Conservation (phyloP, 768 basidiomycete genomes). For the Phylloporus rhodoxanthus region DNA sequence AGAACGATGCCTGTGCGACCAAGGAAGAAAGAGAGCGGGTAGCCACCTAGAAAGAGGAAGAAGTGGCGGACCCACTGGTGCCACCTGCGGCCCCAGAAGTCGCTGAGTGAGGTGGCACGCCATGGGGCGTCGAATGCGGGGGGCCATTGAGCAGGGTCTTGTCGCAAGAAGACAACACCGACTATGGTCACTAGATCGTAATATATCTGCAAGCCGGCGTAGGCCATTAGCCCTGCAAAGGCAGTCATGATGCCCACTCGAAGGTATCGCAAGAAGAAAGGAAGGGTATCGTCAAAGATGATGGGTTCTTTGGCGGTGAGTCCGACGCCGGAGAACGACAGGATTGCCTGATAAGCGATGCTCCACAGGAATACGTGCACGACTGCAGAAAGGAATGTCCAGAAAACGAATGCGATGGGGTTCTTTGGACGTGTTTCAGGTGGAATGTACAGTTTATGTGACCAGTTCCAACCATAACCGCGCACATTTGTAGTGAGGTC, state of each 20-base stretch:
- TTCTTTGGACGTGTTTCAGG: constrained; percentile 39
- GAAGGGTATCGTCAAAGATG: constrained; percentile 31
- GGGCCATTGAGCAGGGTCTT: constrained; percentile 30
- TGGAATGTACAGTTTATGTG: constrained; percentile 27
- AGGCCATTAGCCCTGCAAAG: constrained; percentile 40
- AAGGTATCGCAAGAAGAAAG: constrained; percentile 19
- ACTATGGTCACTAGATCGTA: constrained; percentile 23
- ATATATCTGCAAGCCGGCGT: constrained; percentile 37
- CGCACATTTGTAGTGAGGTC: constrained; percentile 50
- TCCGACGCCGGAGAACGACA: constrained; percentile 36
- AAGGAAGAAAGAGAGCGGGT: constrained; percentile 31
- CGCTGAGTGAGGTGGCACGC: constrained; percentile 31
- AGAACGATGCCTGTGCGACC: constrained; percentile 47
- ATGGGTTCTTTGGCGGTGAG: not conserved
- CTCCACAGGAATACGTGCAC: constrained; percentile 41
- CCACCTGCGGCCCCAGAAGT: constrained; percentile 39
- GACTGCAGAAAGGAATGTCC: constrained; percentile 32
- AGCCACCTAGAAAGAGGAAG: constrained; percentile 29
- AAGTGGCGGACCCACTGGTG: constrained; percentile 33
- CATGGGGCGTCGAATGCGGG: constrained; percentile 32
- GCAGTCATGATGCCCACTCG: constrained; percentile 42
- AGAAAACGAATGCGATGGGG: constrained; percentile 33
- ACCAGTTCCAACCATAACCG: constrained; percentile 60
- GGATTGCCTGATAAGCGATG: constrained; percentile 39
- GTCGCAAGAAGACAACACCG: constrained; percentile 24